Percentiles rank a stretch among this genome's conserved stretches.
Evolutionary conservation across 768 basidiomycete species (phyloP).

Genomic region (Boletellus ananiceps): DNA sequence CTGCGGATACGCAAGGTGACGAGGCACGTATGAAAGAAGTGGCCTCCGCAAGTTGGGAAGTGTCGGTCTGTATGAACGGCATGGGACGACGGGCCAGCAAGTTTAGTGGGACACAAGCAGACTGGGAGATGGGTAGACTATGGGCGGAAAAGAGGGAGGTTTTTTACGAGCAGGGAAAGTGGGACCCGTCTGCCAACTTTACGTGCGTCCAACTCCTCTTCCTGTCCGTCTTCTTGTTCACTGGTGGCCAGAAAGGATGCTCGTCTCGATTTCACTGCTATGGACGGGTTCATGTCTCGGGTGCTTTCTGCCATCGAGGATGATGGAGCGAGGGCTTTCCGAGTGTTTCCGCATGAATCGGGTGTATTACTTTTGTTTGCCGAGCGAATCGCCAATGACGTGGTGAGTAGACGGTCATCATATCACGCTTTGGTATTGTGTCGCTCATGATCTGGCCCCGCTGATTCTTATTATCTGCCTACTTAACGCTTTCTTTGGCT

Average conservation of each 20-base stretch:
- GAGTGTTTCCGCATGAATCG: constrained; percentile 80
- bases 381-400: constrained; percentile 80
- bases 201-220: constrained; percentile 42
- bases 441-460: not conserved
- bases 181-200: constrained; percentile 81
- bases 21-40: constrained; percentile 77
- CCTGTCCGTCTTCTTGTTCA: not conserved
- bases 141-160: constrained; percentile 96
- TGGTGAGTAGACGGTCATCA: constrained; percentile 46
- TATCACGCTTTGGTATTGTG: not conserved
- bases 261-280: constrained; percentile 80
- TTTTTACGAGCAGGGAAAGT: constrained; percentile 79
- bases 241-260: constrained; percentile 41
- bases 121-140: constrained; percentile 92
- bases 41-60: constrained; percentile 81
- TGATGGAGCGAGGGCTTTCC: constrained; percentile 76
- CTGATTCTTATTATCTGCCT: not conserved
- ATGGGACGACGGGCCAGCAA: constrained; percentile 15
- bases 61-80: constrained; percentile 51
- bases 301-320: constrained; percentile 61
- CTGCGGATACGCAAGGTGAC: constrained; percentile 69
- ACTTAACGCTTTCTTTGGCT: not conserved
- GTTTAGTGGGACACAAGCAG: constrained; percentile 20
- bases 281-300: constrained; percentile 84
- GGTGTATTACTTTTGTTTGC: constrained; percentile 78